Conservation (phyloP, 305 asterid genomes). For the Fraxinus sp. region DNA sequence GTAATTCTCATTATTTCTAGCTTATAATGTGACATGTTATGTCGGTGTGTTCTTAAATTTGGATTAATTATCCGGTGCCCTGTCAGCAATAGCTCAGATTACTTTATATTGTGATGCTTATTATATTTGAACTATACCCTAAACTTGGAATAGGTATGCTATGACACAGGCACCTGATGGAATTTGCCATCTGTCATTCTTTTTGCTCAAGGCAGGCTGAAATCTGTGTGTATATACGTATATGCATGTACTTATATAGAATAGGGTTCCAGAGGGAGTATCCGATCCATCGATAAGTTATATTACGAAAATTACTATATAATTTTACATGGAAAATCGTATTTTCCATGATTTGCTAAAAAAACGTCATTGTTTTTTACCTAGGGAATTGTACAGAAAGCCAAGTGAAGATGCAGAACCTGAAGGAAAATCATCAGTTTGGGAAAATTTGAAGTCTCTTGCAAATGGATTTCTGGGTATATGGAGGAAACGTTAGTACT, state of each 20-base stretch:
- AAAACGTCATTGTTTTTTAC: background rate
- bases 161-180: background rate
- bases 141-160: background rate
- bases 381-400: slow-evolving; percentile 43
- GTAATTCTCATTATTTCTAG: slow-evolving; percentile 25
- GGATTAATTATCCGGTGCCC: background rate
- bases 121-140: background rate
- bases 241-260: background rate
- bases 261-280: background rate
- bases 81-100: background rate
- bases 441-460: slow-evolving; percentile 70
- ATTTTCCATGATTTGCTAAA: slow-evolving; percentile 1
- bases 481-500: slow-evolving; percentile 52
- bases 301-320: background rate
- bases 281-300: background rate
- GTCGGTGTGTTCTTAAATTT: background rate
- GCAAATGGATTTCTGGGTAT: slow-evolving; percentile 58
- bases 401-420: slow-evolving; percentile 31
- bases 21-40: background rate
- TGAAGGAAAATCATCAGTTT: slow-evolving; percentile 41
- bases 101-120: background rate
- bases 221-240: background rate
- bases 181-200: background rate
- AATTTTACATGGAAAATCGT: background rate
- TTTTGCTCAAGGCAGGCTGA: background rate